Conservation (phyloP, 164 flowering plant genomes). For the Berberis thunbergii region DNA sequence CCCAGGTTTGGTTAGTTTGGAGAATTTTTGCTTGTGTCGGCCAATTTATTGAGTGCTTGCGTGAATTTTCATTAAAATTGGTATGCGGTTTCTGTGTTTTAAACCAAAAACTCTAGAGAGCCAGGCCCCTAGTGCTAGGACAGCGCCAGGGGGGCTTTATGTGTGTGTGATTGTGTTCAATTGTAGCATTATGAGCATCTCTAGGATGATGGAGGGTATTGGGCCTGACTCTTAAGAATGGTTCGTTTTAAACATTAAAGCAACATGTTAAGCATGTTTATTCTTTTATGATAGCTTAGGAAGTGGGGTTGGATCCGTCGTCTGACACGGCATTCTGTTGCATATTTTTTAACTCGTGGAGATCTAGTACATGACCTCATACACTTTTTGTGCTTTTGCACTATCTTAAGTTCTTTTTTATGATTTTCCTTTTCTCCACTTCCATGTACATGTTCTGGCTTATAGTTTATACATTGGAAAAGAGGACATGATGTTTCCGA, state of each 20-base stretch:
- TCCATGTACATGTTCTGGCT: constrained; percentile 2
- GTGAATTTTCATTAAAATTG: neutral
- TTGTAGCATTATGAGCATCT: too few relatives aligned
- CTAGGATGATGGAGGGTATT: too few relatives aligned
- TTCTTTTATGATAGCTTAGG: constrained; percentile 40
- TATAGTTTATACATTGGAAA: constrained; percentile 92
- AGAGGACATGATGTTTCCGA: constrained; percentile 91
- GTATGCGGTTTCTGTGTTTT: neutral
- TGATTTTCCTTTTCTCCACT: neutral
- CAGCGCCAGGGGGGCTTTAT: too few relatives aligned
- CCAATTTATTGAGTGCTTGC: neutral
- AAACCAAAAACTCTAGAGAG: neutral
- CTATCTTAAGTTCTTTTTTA: constrained; percentile 3
- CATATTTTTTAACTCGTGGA: constrained; percentile 94
- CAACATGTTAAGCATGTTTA: constrained; percentile 1
- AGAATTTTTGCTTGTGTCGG: neutral
- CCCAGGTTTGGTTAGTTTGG: constrained; percentile 51
- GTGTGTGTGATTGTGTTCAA: too few relatives aligned
- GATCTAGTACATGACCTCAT: constrained; percentile 57
- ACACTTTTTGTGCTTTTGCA: constrained; percentile 5
- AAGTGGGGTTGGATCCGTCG: constrained; percentile 99
- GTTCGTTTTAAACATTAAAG: too few relatives aligned
- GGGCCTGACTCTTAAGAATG: too few relatives aligned
- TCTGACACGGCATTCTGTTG: constrained; percentile 93
- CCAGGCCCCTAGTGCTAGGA: too few relatives aligned